These are phyloP conservation scores for Paraleonurus japonicus DNA, from an alignment of 257 asterid species.

Conservation along the genomic window DNA sequence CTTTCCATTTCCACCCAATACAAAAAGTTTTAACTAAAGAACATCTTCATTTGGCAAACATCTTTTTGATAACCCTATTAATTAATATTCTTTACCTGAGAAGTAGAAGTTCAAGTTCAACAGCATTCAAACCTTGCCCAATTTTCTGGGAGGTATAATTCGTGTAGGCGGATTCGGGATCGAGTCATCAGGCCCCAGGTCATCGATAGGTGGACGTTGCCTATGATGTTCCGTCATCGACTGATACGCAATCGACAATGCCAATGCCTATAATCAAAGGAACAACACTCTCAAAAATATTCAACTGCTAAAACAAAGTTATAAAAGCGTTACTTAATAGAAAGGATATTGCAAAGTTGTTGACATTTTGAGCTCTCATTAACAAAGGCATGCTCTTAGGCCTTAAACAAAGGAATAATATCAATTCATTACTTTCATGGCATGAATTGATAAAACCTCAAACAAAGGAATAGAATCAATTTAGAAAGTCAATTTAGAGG, in stretches of 20 bases:
- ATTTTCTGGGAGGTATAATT: slow-evolving; percentile 37
- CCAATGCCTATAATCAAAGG: slow-evolving; percentile 57
- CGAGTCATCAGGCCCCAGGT: slow-evolving; percentile 61
- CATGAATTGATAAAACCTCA: too few species aligned
- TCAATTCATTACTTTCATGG: too few species aligned
- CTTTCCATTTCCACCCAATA: neutral
- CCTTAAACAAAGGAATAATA: too few species aligned
- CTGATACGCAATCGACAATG: slow-evolving; percentile 90
- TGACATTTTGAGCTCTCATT: too few species aligned
- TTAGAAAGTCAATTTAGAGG: too few species aligned
- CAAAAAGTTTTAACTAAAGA: neutral
- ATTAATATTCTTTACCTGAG: neutral
- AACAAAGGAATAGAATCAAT: too few species aligned
- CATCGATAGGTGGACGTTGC: slow-evolving; percentile 78
- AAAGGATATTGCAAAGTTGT: neutral
- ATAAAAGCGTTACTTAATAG: neutral
- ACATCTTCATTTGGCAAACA: neutral
- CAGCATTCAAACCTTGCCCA: too few species aligned
- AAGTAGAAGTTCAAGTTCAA: too few species aligned
- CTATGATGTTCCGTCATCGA: slow-evolving; percentile 68
- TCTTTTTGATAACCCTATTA: neutral
- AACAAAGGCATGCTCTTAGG: too few species aligned
- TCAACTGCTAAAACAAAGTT: neutral
- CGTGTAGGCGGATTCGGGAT: slow-evolving; percentile 48
- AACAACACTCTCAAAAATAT: neutral